Percentiles rank a stretch among this genome's conserved stretches.
These are phyloP conservation scores for Breviolum minutum DNA, from an alignment of 73 alveolate genomes.

Conservation along the genomic window DNA sequence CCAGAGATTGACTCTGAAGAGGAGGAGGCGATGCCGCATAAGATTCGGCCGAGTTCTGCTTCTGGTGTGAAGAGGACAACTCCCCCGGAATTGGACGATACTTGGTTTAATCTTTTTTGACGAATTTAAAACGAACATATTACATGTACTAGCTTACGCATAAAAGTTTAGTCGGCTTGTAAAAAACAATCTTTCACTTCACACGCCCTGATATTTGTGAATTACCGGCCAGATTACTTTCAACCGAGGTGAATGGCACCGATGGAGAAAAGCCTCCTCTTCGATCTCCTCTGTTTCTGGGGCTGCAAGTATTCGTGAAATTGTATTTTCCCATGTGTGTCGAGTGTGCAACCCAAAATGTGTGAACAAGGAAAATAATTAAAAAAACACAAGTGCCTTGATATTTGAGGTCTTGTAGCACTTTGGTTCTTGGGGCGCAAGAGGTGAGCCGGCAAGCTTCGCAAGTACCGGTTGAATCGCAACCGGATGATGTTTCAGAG, in stretches of 20 bases:
- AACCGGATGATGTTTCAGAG: not conserved
- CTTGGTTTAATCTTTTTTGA: not conserved
- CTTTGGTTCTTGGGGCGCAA: not conserved
- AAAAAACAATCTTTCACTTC: not conserved
- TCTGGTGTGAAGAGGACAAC: not conserved
- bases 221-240: not conserved
- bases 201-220: not conserved
- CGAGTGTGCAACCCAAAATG: not conserved
- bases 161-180: not conserved
- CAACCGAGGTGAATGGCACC: not conserved
- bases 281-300: not conserved
- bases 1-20: not conserved
- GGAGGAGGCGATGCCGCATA: not conserved
- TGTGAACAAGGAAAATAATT: not conserved
- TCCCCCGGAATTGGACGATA: too few species aligned
- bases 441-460: conserved; percentile 4
- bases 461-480: not conserved
- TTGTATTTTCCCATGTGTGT: not conserved
- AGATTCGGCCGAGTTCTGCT: not conserved
- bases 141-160: not conserved
- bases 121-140: too few species aligned
- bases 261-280: not conserved
- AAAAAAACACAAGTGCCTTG: not conserved
- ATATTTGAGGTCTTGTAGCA: not conserved
- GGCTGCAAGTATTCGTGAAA: not conserved